These are phyloP conservation scores for Hortaea sp. DNA, from an alignment of 2,329 filamentous ascomycete genomes.

Conservation along the genomic window DNA sequence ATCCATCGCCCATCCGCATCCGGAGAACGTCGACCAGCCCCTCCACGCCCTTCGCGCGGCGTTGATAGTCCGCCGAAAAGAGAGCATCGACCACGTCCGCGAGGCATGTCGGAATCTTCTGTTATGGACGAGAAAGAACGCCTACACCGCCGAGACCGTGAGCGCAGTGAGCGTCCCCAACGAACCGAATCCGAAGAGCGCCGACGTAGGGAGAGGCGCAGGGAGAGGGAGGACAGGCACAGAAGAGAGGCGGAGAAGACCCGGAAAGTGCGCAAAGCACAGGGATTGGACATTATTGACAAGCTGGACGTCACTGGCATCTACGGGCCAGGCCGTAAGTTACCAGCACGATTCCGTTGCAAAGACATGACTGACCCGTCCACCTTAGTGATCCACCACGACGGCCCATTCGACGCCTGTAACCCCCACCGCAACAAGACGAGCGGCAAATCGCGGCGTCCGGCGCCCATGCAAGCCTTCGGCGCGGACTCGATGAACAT, in stretches of 20 bases:
- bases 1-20: constrained; percentile 53
- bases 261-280: constrained; percentile 33
- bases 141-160: constrained; percentile 42
- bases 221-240: constrained; percentile 45
- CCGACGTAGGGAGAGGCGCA: constrained; percentile 34
- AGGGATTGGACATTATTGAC: constrained; percentile 77
- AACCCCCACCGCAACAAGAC: constrained; percentile 81
- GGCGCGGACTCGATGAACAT: constrained; percentile 89
- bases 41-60: constrained; percentile 32
- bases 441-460: constrained; percentile 59
- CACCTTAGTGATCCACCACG: constrained; percentile 82
- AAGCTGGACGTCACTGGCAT: constrained; percentile 94
- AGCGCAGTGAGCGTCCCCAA: constrained; percentile 12
- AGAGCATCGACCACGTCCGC: constrained; percentile 41
- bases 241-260: constrained; percentile 32
- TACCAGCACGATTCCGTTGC: neutral
- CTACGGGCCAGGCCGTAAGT: constrained; percentile 81
- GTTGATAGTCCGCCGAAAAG: constrained; percentile 30
- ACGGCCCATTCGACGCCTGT: constrained; percentile 92
- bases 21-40: constrained; percentile 45
- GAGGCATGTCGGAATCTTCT: constrained; percentile 74
- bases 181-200: constrained; percentile 40
- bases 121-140: constrained; percentile 50
- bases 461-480: constrained; percentile 90
- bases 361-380: neutral